Conservation (phyloP, 306 rosid species). For the Dryas drummondii region DNA sequence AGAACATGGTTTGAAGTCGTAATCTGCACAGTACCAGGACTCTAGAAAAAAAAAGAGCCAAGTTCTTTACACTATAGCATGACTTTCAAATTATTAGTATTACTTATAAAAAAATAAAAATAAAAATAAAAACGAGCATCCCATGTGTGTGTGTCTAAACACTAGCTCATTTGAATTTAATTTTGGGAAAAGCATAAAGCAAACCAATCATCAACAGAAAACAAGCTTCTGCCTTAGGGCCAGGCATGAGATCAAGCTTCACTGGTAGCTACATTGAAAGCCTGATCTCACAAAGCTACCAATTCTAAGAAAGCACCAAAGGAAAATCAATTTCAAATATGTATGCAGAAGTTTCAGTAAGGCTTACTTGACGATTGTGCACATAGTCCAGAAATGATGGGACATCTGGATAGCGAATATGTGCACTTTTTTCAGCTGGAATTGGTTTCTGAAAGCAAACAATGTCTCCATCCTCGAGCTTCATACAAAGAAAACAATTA, state of each 20-base stretch:
- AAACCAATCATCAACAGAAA: background rate
- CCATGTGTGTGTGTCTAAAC: background rate
- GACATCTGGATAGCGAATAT: constrained; percentile 74
- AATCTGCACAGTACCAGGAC: background rate
- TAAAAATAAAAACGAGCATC: no score
- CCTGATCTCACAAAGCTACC: background rate
- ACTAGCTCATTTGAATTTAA: background rate
- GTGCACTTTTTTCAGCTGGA: constrained; percentile 48
- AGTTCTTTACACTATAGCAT: background rate
- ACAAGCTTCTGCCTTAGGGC: background rate
- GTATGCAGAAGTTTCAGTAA: background rate
- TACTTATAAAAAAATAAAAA: no score
- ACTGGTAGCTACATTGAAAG: background rate
- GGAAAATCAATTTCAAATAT: background rate
- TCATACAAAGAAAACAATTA: constrained; percentile 27
- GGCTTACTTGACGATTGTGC: constrained; percentile 83
- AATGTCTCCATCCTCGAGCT: constrained; percentile 98
- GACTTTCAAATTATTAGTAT: background rate
- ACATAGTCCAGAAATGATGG: constrained; percentile 94
- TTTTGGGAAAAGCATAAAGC: background rate
- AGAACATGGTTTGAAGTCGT: background rate
- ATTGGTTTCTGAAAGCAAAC: constrained; percentile 80
- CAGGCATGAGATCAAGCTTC: constrained; percentile 10
- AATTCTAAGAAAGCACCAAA: background rate
- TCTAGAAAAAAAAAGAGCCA: background rate